Evolutionary conservation across 164 flowering plant species (phyloP).

Genomic region (Berberis thunbergii): DNA sequence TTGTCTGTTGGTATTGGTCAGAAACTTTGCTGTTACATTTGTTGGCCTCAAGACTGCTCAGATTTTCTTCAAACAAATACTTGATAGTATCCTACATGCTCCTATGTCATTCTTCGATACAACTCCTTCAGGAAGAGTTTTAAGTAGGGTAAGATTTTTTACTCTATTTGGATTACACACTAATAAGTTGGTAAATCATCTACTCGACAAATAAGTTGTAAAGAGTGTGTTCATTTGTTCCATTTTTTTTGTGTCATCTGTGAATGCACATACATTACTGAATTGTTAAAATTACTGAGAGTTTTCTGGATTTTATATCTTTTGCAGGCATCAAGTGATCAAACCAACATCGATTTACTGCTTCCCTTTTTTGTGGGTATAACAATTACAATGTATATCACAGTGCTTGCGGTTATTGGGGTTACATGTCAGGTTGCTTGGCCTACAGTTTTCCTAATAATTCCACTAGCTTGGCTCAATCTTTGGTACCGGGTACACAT

Average conservation of each 20-base stretch:
- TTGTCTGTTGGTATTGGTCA: constrained; percentile 28
- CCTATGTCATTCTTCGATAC: constrained; percentile 98
- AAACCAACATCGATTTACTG: not conserved
- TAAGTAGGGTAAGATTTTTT: constrained; percentile 60
- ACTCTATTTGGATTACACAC: not conserved
- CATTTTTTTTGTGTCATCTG: not conserved
- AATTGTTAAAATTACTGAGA: not conserved
- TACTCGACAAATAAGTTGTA: not conserved
- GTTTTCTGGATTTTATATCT: too few relatives aligned
- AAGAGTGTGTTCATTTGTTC: too few relatives aligned
- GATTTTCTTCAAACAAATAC: constrained; percentile 56
- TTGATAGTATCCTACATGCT: constrained; percentile 71
- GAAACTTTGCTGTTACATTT: constrained; percentile 36
- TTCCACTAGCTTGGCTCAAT: not conserved
- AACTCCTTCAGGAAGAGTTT: constrained; percentile 92
- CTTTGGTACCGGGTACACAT: not conserved
- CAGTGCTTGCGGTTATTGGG: not conserved
- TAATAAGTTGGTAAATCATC: not conserved
- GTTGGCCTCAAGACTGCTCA: constrained; percentile 81
- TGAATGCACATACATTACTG: not conserved
- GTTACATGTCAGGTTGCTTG: not conserved
- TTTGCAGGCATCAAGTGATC: not conserved
- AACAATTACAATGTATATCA: not conserved
- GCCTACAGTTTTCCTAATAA: not conserved
- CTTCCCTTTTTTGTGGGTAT: not conserved